Percentiles rank a stretch among this genome's conserved stretches.
phyloP scores from a whole-genome alignment of 2,329 filamentous ascomycete species.

The Colletotrichum tofieldiae region DNA sequence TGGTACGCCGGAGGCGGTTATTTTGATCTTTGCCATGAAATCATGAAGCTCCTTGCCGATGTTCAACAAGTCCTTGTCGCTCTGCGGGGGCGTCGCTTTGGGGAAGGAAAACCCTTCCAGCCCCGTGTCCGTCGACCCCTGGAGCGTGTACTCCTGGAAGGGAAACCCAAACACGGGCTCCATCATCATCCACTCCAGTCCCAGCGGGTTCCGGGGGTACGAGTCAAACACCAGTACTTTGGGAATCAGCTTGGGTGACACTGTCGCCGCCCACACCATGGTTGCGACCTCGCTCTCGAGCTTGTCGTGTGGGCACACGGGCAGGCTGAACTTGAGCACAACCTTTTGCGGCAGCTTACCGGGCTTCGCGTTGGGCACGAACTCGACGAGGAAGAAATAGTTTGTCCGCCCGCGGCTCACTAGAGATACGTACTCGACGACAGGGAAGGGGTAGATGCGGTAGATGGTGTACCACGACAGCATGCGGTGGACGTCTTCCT shows the following conservation, averaged over 20 bases:
- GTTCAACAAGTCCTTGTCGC: neutral
- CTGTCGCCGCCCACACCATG: conserved; percentile 28
- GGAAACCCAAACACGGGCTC: conserved; percentile 28
- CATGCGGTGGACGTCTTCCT: conserved; percentile 1
- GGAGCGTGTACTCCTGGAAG: conserved; percentile 17
- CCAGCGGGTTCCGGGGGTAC: conserved; percentile 33
- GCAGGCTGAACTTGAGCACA: conserved; percentile 33
- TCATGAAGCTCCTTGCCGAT: conserved; percentile 7
- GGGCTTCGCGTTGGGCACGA: neutral
- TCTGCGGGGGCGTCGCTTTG: neutral
- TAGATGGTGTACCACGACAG: conserved; percentile 13
- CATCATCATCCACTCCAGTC: conserved; percentile 43
- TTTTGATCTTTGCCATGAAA: neutral
- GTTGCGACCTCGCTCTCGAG: conserved; percentile 43
- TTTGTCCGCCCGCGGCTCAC: conserved; percentile 11
- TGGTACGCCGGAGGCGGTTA: neutral
- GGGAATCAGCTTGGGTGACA: conserved; percentile 14
- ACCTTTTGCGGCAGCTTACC: conserved; percentile 15
- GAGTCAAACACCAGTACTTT: conserved; percentile 39
- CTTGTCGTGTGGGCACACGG: conserved; percentile 33
- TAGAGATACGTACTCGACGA: conserved; percentile 5
- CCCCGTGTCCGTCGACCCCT: conserved; percentile 21
- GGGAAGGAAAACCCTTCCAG: conserved; percentile 8
- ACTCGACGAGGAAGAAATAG: conserved; percentile 19
- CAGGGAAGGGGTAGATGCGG: neutral